Percentiles rank a stretch among this genome's conserved stretches.
phyloP scores from a whole-genome alignment of 2,329 filamentous ascomycete genomes.

The Arthrobotrys sinensis region DNA sequence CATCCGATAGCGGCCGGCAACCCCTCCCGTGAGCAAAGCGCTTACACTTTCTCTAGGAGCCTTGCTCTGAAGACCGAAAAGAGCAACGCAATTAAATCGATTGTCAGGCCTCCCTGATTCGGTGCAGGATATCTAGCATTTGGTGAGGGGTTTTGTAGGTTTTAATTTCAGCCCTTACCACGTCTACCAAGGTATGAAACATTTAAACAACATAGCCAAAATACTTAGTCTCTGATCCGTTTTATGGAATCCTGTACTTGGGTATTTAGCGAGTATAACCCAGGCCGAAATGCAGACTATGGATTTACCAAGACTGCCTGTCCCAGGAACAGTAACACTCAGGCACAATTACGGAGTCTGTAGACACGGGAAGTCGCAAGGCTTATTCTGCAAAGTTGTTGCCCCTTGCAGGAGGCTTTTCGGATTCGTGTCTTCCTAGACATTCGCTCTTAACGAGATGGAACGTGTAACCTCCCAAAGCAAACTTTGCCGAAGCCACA shows the following conservation, averaged over 20 bases:
- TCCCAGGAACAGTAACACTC: slow-evolving; percentile 30
- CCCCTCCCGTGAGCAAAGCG: slow-evolving; percentile 38
- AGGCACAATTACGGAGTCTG: slow-evolving; percentile 10
- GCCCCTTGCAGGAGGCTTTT: slow-evolving; percentile 58
- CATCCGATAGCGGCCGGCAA: slow-evolving; percentile 56
- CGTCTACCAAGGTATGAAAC: slow-evolving; percentile 50
- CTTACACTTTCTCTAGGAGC: slow-evolving; percentile 33
- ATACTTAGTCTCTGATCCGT: slow-evolving; percentile 17
- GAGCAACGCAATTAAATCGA: slow-evolving; percentile 34
- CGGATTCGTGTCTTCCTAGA: background rate
- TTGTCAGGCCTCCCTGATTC: slow-evolving; percentile 34
- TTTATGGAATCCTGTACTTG: slow-evolving; percentile 11
- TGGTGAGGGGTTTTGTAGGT: slow-evolving; percentile 45
- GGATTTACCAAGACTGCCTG: slow-evolving; percentile 14
- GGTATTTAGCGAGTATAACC: slow-evolving; percentile 13
- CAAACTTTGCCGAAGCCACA: slow-evolving; percentile 35
- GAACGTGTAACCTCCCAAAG: background rate
- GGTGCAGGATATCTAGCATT: background rate
- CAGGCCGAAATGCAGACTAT: background rate
- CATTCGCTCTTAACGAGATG: slow-evolving; percentile 14
- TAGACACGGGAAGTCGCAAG: slow-evolving; percentile 37
- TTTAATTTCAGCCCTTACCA: slow-evolving; percentile 46
- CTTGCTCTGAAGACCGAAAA: slow-evolving; percentile 19
- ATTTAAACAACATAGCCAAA: slow-evolving; percentile 55
- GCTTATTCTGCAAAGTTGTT: slow-evolving; percentile 30